Evolutionary conservation across 257 asterid genomes (phyloP), one percentile per base, ranked within the genome.

Genomic region (Nicotiana paniculata): DNA sequence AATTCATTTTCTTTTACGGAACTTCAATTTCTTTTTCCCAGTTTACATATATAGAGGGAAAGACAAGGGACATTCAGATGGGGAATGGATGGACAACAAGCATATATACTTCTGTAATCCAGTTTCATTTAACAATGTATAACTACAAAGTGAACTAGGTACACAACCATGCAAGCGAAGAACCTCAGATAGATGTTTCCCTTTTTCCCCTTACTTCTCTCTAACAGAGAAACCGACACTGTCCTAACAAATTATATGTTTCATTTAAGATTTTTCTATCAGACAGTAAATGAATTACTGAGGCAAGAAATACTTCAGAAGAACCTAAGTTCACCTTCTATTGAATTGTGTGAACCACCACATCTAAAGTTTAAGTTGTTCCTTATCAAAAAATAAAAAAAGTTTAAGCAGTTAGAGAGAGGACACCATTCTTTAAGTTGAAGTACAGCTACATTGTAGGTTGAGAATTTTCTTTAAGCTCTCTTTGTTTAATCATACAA

Each of bases 241-340:
- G 30, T 43, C 59, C 59, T 21, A 53, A 21, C 37, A 70, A 21
- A 39, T 70, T 48, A 70, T 43, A 11, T 21, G 58, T 33, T 43
- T 43, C 78, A 70, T 39, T 69, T 69, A n/a, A 69, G 77, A 69
- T 39, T 69, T 9, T 69, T 69, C 77, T n/a, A 68, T 37, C 58
- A 4, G 11, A 70, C 11, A 43, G 58, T 46, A 70, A 43, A 70
- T 70, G 78, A 70, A 70, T 70, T 70, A 24, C 37, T 57, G 21
- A 70, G 35, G 57, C 78, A 70, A 70, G 58, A 70, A 70, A 11
- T 43, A 69, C 59, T 70, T 43, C 78, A 21, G 17, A 16, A 43
- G 78, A 70, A 70, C 78, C 78, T 70, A 43, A 21, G 24, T 21
- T 21, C 24, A 21, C 24, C 24, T 21, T 21, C 24, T n/a, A 39